phyloP scores from a whole-genome alignment of 2,329 filamentous ascomycete genomes.

The Knoxdaviesia proteae region DNA sequence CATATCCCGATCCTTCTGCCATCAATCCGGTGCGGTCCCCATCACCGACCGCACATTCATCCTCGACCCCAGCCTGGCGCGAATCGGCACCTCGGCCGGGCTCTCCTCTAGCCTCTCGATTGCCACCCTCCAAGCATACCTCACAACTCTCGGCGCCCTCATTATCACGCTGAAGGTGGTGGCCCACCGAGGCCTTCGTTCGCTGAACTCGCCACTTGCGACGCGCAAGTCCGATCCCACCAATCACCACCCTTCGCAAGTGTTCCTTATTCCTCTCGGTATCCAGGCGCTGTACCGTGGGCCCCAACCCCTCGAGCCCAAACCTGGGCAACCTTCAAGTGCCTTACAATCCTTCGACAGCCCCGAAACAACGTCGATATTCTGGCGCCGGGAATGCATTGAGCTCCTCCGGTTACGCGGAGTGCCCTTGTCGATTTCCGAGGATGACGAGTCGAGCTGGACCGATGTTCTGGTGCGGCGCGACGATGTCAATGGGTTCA shows the following conservation, averaged over 20 bases:
- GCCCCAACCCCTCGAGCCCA: too few relatives aligned
- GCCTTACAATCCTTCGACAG: too few relatives aligned
- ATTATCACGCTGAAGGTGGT: conserved; percentile 27
- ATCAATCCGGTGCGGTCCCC: conserved; percentile 24
- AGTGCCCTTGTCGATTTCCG: conserved; percentile 20
- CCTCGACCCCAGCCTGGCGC: conserved; percentile 10
- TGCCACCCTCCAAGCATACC: conserved; percentile 29
- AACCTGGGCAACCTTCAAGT: too few relatives aligned
- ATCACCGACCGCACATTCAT: conserved; percentile 32
- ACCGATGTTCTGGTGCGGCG: conserved; percentile 27
- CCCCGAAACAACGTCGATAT: not conserved
- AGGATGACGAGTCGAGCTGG: conserved; percentile 21
- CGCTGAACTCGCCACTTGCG: conserved; percentile 13
- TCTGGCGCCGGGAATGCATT: conserved; percentile 22
- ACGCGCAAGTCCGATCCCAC: too few relatives aligned
- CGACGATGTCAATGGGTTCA: conserved; percentile 20
- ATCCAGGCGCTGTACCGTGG: too few relatives aligned
- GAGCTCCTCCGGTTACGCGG: conserved; percentile 26
- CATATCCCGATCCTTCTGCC: conserved; percentile 28
- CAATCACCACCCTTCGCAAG: too few relatives aligned
- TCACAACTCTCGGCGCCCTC: conserved; percentile 34
- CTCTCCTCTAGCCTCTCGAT: conserved; percentile 25
- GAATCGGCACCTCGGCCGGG: conserved; percentile 24
- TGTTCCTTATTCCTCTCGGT: too few relatives aligned
- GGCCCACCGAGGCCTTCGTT: conserved; percentile 23